Conservation (phyloP, 371 early-diverging fungal species). For the Circinella minor region DNA sequence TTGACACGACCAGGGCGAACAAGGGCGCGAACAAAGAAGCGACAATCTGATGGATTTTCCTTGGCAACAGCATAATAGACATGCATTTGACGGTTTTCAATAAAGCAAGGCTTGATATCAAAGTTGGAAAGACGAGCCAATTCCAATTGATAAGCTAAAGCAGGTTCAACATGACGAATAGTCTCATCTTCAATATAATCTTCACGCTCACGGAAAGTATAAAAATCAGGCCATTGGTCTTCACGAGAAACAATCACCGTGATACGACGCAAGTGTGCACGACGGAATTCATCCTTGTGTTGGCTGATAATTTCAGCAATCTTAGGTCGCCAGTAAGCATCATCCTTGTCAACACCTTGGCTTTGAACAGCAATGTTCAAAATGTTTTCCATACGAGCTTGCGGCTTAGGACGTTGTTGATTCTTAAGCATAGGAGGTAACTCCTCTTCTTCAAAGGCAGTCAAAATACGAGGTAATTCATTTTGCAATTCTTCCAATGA, state of each 20-base stretch:
- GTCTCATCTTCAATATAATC: conserved; percentile 91
- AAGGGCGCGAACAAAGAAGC: conserved; percentile 97
- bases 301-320: conserved; percentile 62
- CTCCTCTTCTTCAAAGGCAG: conserved; percentile 57
- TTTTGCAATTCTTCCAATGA: conserved; percentile 58
- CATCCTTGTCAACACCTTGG: conserved; percentile 61
- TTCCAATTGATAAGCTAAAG: conserved; percentile 96
- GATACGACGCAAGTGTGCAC: conserved; percentile 85
- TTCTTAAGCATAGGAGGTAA: conserved; percentile 42
- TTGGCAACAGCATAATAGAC: conserved; percentile 95
- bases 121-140: conserved; percentile 92
- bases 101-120: conserved; percentile 93
- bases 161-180: conserved; percentile 97
- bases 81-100: conserved; percentile 92
- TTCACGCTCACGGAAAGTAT: conserved; percentile 92
- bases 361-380: conserved; percentile 78
- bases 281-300: conserved; percentile 67
- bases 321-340: conserved; percentile 67
- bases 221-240: conserved; percentile 88
- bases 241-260: conserved; percentile 87
- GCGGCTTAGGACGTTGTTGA: conserved; percentile 14
- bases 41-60: conserved; percentile 90
- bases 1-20: conserved; percentile 90
- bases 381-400: conserved; percentile 70
- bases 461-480: conserved; percentile 57